phyloP scores from a whole-genome alignment of 768 basidiomycete species.

The Phylloporus sp. region DNA sequence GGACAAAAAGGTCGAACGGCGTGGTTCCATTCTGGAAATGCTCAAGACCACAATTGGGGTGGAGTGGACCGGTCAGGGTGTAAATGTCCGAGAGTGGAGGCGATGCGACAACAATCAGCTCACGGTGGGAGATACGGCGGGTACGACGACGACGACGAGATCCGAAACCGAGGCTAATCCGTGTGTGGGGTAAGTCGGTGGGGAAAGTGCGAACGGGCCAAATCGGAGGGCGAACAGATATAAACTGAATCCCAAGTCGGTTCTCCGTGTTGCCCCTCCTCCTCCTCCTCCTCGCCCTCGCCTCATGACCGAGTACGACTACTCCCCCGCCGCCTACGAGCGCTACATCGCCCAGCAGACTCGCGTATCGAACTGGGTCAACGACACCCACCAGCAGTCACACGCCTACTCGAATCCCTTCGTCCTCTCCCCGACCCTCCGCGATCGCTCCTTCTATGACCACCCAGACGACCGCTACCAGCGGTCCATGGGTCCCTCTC shows the following conservation, averaged over 20 bases:
- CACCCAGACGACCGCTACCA: conserved; percentile 4
- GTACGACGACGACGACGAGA: neutral
- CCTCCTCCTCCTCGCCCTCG: neutral
- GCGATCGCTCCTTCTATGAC: conserved; percentile 30
- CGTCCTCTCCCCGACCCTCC: conserved; percentile 24
- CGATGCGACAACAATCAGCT: neutral
- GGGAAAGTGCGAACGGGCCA: too few relatives aligned
- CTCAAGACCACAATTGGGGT: too few relatives aligned
- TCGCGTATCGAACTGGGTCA: conserved; percentile 48
- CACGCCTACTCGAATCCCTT: conserved; percentile 28
- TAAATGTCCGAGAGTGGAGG: neutral
- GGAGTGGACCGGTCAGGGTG: too few relatives aligned
- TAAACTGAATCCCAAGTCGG: conserved; percentile 6
- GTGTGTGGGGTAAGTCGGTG: too few relatives aligned
- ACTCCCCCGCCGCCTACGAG: conserved; percentile 50
- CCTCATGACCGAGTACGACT: conserved; percentile 59
- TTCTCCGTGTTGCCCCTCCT: too few relatives aligned
- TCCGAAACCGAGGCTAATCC: too few relatives aligned
- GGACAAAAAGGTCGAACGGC: conserved; percentile 12
- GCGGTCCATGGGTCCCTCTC: conserved; percentile 18
- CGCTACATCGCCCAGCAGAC: conserved; percentile 42
- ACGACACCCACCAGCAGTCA: conserved; percentile 34
- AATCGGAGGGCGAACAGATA: too few relatives aligned
- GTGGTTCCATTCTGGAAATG: conserved; percentile 12
- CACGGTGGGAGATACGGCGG: conserved; percentile 11